Conservation (phyloP, 148 eudicot genomes). For the Chenopodium formosanum region DNA sequence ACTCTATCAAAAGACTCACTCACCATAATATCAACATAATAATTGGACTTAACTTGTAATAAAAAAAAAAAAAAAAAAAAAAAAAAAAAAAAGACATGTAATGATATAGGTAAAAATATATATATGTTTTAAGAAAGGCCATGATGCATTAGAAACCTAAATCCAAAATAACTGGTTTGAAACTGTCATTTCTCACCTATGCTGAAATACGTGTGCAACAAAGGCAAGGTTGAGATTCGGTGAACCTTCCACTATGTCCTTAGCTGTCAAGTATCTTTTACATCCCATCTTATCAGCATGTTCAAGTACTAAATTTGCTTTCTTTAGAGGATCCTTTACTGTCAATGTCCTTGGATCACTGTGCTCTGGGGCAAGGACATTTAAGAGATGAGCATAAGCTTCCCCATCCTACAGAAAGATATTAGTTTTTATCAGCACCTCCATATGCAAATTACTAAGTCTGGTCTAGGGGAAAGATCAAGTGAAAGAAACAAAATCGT, state of each 20-base stretch:
- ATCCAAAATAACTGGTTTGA: background rate
- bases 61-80: too few species aligned
- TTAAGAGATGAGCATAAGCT: slow-evolving; percentile 90
- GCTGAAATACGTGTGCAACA: slow-evolving; percentile 99
- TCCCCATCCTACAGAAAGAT: slow-evolving; percentile 74
- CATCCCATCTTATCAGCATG: slow-evolving; percentile 99
- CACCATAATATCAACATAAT: background rate
- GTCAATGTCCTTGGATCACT: slow-evolving; percentile 64
- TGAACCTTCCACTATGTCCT: slow-evolving; percentile 97
- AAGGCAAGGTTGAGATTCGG: slow-evolving; percentile 98
- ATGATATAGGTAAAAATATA: background rate
- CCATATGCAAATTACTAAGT: background rate
- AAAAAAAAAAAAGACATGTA: background rate
- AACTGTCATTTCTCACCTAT: slow-evolving; percentile 52
- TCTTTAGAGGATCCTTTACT: slow-evolving; percentile 65
- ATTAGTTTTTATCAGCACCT: background rate
- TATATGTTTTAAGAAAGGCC: background rate
- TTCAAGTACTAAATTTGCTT: slow-evolving; percentile 92
- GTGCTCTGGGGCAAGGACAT: slow-evolving; percentile 93
- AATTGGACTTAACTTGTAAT: background rate
- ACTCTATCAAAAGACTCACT: background rate
- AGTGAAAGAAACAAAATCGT: background rate
- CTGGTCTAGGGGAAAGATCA: background rate
- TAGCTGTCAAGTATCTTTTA: slow-evolving; percentile 96
- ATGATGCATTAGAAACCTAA: background rate